phyloP scores from a whole-genome alignment of 805 yeast species.

The Ogataea degrootiae region DNA sequence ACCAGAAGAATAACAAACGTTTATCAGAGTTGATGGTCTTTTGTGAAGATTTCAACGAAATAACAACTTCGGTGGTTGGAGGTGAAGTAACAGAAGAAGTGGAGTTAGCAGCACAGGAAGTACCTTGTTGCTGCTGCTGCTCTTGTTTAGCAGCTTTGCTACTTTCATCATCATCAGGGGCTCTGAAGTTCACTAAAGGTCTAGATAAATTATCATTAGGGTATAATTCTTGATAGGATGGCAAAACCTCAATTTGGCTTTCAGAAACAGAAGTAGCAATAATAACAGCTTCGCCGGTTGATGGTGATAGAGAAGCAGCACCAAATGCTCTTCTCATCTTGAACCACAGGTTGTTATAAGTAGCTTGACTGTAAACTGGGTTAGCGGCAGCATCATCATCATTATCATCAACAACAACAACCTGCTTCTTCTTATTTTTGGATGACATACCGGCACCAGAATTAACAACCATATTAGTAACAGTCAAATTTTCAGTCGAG shows the following conservation, averaged over 20 bases:
- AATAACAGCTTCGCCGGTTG: slow-evolving; percentile 16
- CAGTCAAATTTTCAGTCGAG: background rate
- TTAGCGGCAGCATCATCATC: background rate
- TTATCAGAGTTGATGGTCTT: slow-evolving; percentile 64
- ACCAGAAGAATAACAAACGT: slow-evolving; percentile 87
- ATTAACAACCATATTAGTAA: background rate
- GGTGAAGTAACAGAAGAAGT: background rate
- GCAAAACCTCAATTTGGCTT: slow-evolving; percentile 41
- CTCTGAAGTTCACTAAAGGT: slow-evolving; percentile 26
- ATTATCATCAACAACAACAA: background rate
- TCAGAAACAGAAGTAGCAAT: slow-evolving; percentile 17
- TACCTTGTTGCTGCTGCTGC: slow-evolving; percentile 1
- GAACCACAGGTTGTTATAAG: slow-evolving; percentile 19
- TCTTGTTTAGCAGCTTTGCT: background rate
- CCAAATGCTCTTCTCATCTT: slow-evolving; percentile 28
- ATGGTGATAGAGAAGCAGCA: background rate
- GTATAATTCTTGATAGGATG: slow-evolving; percentile 71
- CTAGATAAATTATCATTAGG: slow-evolving; percentile 42
- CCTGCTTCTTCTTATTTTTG: background rate
- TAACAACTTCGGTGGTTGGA: slow-evolving; percentile 7
- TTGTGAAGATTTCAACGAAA: slow-evolving; percentile 27
- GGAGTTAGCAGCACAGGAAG: too few species aligned
- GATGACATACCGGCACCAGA: background rate
- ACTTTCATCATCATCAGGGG: slow-evolving; percentile 16
- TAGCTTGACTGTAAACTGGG: background rate